Base-by-base conservation (phyloP, 805 yeast species). In the Phaffomyces thermotolerans region DNA sequence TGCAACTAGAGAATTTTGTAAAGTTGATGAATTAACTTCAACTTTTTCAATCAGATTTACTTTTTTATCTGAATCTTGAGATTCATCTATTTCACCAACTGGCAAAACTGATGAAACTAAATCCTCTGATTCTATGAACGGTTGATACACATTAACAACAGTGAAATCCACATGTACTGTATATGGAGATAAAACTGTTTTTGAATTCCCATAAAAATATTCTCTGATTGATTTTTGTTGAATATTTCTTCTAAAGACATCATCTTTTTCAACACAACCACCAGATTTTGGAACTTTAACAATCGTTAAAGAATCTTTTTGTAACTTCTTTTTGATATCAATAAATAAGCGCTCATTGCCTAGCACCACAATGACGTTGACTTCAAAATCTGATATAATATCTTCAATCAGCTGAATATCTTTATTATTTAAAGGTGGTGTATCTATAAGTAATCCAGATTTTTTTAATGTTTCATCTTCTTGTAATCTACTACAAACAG, bases 181-280 rank as follows among this genome's bases (percentile, higher is more conserved):
- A 62, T 81, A 90, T 3, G 99, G 98, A 17, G 95, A 82, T 42
- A 93, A 69, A 6, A 80, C 76, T 5, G 78, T 73, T 37, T 72
- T 72, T 17, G 72, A 64, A 6, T 75, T 75, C 3, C 99, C 99
- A 58, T 93, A 88, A 56, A 93, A 93, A 62, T 93, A 93, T 57
- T 90, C 95, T 57, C 79, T 79, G 42, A 91, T 88, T 6, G 82
- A 69, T 35, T 77, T 72, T 54, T 89, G 87, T 60, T 91, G 98
- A 20, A 74, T 42, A 32, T 81, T 76, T 56, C 98, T 72, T 32
- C 72, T 68, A 58, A 70, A 88, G 12, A 76, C 68, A 42, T 81
- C 91, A 46, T 84, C 91, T 25, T 76, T 71, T 27, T 84, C 86
- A 8, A 84, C 84, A 29, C 81, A 80, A 2, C 96, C 96, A 37